Evolutionary conservation across 371 early-diverging fungal species (phyloP), one percentile per base, ranked within the genome.

Genomic region (Fennellomyces sp.): DNA sequence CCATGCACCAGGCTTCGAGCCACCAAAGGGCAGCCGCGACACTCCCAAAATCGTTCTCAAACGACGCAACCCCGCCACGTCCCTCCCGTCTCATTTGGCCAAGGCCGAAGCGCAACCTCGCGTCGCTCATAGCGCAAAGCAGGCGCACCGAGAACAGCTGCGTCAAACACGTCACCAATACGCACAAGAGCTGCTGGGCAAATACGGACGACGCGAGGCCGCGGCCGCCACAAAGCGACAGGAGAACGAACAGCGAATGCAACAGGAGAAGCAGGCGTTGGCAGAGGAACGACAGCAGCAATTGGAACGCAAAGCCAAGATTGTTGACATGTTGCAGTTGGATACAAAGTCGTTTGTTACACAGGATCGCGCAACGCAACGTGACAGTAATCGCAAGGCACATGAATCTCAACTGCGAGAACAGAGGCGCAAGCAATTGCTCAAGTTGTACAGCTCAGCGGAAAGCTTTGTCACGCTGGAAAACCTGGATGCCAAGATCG

Each of bases 391-490:
- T 35, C 57, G 73, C 50, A 13, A 64, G 25, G 29, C 45, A 23
- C 66, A 69, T 29, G 68, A 72, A 47, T 52, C 65, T 39, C 17
- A 10, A 7, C 58, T 66, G 31, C 50, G 70, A 12, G 52, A 63
- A 4, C 55, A 47, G 25, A 63, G 80, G 30, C 66, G 65, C 13
- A 68, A 72, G 53, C 66, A 69, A 30, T 42, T 80, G 21, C 31
- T 70, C 17, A 66, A 74, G 35, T 50, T 80, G 50, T 80, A 80
- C 48, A 21, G 60, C 21, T 47, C 68, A 5, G 61, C 73, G 8
- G 65, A 72, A 2, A 49, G 52, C 33, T 80, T 80, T 64, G 73
- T 80, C 38, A 80, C 80, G 27, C 56, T 73, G 39, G 80, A 80
- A 4, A 80, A 80, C 42, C 60, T 80, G 56, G 80, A 80, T 55